Evolutionary conservation across 768 basidiomycete species (phyloP), one percentile per base, ranked within the genome.

Genomic region (Cystobasidium tubakii): DNA sequence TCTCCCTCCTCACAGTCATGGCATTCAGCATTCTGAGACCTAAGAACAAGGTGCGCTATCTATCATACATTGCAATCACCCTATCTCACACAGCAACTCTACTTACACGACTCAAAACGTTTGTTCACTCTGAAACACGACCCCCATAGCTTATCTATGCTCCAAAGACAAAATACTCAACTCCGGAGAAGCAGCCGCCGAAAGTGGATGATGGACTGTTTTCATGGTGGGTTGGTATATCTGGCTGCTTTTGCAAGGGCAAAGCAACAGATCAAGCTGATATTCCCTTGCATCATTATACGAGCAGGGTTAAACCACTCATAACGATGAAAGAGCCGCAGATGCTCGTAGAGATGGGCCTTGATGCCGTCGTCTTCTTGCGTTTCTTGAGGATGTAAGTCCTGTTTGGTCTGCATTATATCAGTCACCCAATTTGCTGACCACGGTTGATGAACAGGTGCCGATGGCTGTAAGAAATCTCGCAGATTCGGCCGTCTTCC

Each of bases 281-380:
- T n/a, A n/a, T n/a, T n/a, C n/a, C n/a, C n/a, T n/a, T n/a, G n/a
- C n/a, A n/a, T n/a, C n/a, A n/a, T n/a, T n/a, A n/a, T n/a, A n/a
- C n/a, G n/a, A n/a, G 3, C 27, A 60, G 57, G 76, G 55, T 80
- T 25, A 17, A 25, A 36, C 78, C 79, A 1, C 71, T 79, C 9
- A 13, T 76, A 17, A 46, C 50, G 1, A 73, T 73, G n/a, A 67
- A 66, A 9, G 79, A 80, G 66, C 70, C 55, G 27, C 74, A 74
- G 15, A 60, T 80, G 73, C 74, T 79, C 33, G 88, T 90, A 77
- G 90, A 90, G 81, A 83, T 91, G 81, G 95, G 95, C 31, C 87
- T 96, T 12, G 96, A 99, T 79, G 95, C 94, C 0, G 91, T 93
- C 62, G 86, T 89, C 27, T 99, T 89, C 81, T 86, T 99, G 27